Evolutionary conservation across 257 asterid species (phyloP), one percentile per base, ranked within the genome.

Genomic region (Jacaranda mimosifolia): DNA sequence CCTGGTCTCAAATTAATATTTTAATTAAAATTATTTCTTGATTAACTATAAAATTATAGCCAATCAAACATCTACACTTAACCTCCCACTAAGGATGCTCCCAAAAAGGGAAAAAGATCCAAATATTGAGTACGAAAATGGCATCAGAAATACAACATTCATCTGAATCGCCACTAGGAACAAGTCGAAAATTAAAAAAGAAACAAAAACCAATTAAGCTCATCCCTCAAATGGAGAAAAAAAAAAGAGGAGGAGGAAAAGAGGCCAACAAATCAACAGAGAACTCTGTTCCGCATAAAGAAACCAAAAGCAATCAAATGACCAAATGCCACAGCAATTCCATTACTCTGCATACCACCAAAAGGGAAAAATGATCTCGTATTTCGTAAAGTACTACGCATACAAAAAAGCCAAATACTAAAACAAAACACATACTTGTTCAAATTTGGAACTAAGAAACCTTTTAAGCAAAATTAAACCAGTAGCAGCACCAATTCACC

Each of bases 281-380:
- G 36, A 75, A 66, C 51, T 45, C 59, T 4, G 15, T 60, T 55
- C 26, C 52, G 58, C 52, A 52, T 51, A 58, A 53, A 70, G 66
- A 59, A 80, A 65, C 63, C 62, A 79, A 68, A 77, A 35, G 56
- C 72, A 79, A 65, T 70, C 72, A 79, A 64, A 78, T 17, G 69
- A 51, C 80, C 75, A 77, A 80, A 79, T 68, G 74, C 58, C 58
- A 73, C 68, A 75, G 39, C 65, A 56, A 57, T 39, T 55, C 71
- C 55, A 48, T 79, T 19, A 13, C 71, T 57, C 71, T 51, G 46
- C 18, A 57, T 9, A 70, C 72, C 56, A 63, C 75, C 80, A 72
- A 75, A 68, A 67, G 18, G 51, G 40, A 69, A 73, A 48, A 79
- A 76, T 18, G 73, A 75, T 66, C 76, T 69, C 39, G 35, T 36